These are phyloP conservation scores for Xylaria sp. DNA, from an alignment of 2,329 filamentous ascomycete species.

Conservation along the genomic window DNA sequence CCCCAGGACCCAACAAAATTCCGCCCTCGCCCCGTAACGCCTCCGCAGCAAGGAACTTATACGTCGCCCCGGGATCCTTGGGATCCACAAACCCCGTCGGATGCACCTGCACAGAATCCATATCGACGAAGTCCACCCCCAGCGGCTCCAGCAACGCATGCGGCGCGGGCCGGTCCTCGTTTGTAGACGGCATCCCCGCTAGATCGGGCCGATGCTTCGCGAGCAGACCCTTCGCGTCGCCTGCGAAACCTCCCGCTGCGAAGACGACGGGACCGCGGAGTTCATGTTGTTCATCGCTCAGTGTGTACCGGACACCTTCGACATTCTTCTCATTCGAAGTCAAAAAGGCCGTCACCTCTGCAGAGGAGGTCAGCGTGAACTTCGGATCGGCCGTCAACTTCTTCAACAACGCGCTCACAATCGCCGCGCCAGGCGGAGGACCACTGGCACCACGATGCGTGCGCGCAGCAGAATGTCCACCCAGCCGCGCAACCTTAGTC, in stretches of 20 bases:
- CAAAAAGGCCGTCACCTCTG: conserved; percentile 47
- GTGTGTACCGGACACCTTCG: conserved; percentile 22
- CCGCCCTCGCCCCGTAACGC: conserved; percentile 58
- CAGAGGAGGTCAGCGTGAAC: conserved; percentile 48
- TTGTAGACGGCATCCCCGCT: conserved; percentile 55
- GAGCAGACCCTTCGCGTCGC: conserved; percentile 53
- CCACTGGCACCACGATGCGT: conserved; percentile 54
- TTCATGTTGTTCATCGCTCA: conserved; percentile 33
- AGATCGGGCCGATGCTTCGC: conserved; percentile 54
- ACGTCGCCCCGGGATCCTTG: conserved; percentile 36
- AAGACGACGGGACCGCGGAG: conserved; percentile 54
- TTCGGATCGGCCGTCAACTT: conserved; percentile 43
- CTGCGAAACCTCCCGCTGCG: conserved; percentile 57
- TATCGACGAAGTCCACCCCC: conserved; percentile 43
- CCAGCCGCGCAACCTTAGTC: conserved; percentile 52
- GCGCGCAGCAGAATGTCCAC: conserved; percentile 51
- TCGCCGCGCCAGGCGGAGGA: conserved; percentile 54
- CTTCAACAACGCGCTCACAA: conserved; percentile 50
- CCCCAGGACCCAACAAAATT: conserved; percentile 43
- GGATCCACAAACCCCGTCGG: conserved; percentile 60
- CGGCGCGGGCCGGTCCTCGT: conserved; percentile 52
- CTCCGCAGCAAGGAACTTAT: conserved; percentile 61
- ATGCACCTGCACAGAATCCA: conserved; percentile 58
- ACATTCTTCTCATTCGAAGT: conserved; percentile 9
- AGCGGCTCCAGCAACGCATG: conserved; percentile 40